Base-by-base conservation (phyloP, 2,329 filamentous ascomycete species). In the Cryphonectria nitschkei region DNA sequence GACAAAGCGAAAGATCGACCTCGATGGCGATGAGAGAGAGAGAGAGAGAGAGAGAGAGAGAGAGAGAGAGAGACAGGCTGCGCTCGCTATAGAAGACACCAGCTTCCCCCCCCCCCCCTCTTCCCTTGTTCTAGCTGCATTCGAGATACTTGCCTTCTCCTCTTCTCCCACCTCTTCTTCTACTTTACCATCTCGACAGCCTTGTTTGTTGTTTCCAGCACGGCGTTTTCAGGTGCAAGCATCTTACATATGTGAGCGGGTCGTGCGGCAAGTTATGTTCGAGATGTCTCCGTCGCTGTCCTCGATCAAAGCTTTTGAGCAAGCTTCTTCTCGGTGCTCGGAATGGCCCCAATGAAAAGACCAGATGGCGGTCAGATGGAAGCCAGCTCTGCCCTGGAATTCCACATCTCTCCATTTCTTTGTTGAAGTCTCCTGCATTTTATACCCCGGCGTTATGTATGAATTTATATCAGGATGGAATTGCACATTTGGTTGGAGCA, bases 1-100 rank as follows among this genome's bases (percentile, higher is more conserved):
- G 70, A 70, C 29, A 67, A 70, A n/a, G 29, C 43, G 6, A 69
- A 56, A 54, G 72, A 66, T 19, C 71, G 41, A 69, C 65, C 69
- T 3, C 71, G 69, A 6, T 73, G 69, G 67, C 68, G 66, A 66
- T 39, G 34, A 37, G 34, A 37, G 26, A 26, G 26, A 26, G 26
- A n/a, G n/a, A n/a, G n/a, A n/a, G 37, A 39, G 37, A 39, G 37
- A 39, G 37, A 39, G 37, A 9, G 37, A 9, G 37, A 9, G 37
- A 39, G 37, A 9, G 37, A 9, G 37, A 9, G 37, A 39, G 37
- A 39, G 37, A 39, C 5, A 39, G 37, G 37, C 37, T 39, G 37
- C 37, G 37, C 37, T 39, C 37, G 37, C 6, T 39, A 39, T 39
- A 39, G 37, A 39, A 9, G 8, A 9, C 37, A 4, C 9, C 37